Evolutionary conservation across 1,139 yeast species (phyloP).

Genomic region (Pichia sp.): DNA sequence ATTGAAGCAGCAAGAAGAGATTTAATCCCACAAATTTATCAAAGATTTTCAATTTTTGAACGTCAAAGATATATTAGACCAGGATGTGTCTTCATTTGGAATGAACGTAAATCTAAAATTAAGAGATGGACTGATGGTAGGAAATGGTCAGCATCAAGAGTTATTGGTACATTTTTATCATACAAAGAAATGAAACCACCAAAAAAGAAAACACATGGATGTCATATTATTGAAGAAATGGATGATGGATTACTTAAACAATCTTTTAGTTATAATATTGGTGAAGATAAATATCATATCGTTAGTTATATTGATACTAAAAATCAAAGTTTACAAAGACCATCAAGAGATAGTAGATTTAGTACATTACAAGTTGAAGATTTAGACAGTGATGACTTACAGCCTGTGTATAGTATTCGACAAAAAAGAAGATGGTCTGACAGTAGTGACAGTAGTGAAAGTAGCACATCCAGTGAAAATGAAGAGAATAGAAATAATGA

Average conservation of each 20-base stretch:
- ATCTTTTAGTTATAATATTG: slow-evolving; percentile 37
- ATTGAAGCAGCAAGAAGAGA: slow-evolving; percentile 59
- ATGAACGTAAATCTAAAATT: slow-evolving; percentile 65
- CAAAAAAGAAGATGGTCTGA: too few relatives aligned
- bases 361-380: too few relatives aligned
- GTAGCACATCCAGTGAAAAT: too few relatives aligned
- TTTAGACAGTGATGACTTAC: too few relatives aligned
- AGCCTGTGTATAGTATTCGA: too few relatives aligned
- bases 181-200: slow-evolving; percentile 51
- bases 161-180: slow-evolving; percentile 56
- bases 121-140: slow-evolving; percentile 74
- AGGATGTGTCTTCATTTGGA: slow-evolving; percentile 68
- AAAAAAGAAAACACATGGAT: neutral
- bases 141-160: slow-evolving; percentile 67
- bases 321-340: too few relatives aligned
- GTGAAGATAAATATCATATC: too few relatives aligned
- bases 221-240: slow-evolving; percentile 29
- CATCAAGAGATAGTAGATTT: too few relatives aligned
- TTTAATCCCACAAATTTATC: slow-evolving; percentile 49
- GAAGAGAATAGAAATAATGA: too few relatives aligned
- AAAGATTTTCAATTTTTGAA: slow-evolving; percentile 55
- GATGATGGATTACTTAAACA: slow-evolving; percentile 51
- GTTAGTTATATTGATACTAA: too few relatives aligned
- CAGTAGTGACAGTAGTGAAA: too few relatives aligned
- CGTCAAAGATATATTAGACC: slow-evolving; percentile 38